These are phyloP conservation scores for Dalbergia cultrata DNA, from an alignment of 306 rosid genomes.

Conservation along the genomic window DNA sequence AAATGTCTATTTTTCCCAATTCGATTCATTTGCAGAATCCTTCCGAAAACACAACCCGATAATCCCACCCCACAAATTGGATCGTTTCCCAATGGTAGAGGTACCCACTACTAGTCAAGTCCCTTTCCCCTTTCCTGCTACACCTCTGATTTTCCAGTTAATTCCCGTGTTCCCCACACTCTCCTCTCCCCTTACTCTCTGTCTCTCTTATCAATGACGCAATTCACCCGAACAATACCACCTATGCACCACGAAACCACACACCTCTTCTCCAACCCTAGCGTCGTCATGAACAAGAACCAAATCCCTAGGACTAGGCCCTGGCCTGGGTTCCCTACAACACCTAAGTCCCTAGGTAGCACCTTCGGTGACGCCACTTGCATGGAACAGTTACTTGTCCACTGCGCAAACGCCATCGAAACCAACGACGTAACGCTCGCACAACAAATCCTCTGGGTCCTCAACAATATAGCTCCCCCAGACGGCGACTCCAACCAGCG, in stretches of 20 bases:
- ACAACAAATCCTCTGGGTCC: slow-evolving; percentile 94
- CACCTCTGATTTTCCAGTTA: slow-evolving; percentile 34
- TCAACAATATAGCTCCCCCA: slow-evolving; percentile 85
- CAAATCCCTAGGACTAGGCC: slow-evolving; percentile 61
- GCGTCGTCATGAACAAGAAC: slow-evolving; percentile 67
- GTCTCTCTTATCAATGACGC: slow-evolving; percentile 63
- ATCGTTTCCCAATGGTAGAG: slow-evolving; percentile 54
- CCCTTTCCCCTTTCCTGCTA: slow-evolving; percentile 58
- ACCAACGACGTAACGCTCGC: slow-evolving; percentile 83
- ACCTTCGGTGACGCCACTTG: slow-evolving; percentile 83
- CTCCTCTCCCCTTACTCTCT: background rate
- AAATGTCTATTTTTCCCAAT: slow-evolving; percentile 44
- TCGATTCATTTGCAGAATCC: slow-evolving; percentile 36
- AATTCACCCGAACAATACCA: slow-evolving; percentile 62
- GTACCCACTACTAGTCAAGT: slow-evolving; percentile 67
- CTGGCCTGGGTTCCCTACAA: slow-evolving; percentile 83
- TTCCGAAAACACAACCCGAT: background rate
- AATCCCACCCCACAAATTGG: slow-evolving; percentile 43
- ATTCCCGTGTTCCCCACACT: background rate
- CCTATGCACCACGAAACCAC: slow-evolving; percentile 57
- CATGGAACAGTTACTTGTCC: slow-evolving; percentile 91
- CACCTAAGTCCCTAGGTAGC: slow-evolving; percentile 61
- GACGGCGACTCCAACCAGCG: slow-evolving; percentile 95
- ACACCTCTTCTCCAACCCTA: slow-evolving; percentile 48
- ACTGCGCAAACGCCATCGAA: slow-evolving; percentile 91